Conservation (phyloP, 352 stramenopile genomes). For the Pythium volutum region DNA sequence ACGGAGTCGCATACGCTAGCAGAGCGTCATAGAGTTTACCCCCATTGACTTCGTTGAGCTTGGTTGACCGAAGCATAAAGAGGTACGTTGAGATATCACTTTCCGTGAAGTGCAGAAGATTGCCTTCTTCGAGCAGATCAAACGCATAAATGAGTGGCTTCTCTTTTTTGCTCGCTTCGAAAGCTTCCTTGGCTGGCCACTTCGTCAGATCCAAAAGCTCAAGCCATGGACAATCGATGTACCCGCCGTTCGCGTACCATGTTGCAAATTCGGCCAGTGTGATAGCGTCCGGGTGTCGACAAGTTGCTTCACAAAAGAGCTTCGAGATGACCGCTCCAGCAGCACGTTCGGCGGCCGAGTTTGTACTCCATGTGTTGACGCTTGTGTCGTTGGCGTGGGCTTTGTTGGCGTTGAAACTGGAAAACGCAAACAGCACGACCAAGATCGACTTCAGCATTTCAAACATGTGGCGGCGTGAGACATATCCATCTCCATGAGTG, state of each 20-base stretch:
- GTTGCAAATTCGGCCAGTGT: conserved; percentile 94
- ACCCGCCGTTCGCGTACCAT: conserved; percentile 95
- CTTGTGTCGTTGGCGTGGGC: conserved; percentile 59
- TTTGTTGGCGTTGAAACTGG: conserved; percentile 65
- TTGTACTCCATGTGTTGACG: conserved; percentile 67
- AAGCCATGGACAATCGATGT: conserved; percentile 94
- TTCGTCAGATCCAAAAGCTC: conserved; percentile 96
- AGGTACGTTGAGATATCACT: conserved; percentile 86
- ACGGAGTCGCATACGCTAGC: conserved; percentile 65
- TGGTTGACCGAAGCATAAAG: conserved; percentile 79
- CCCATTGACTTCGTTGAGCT: conserved; percentile 64
- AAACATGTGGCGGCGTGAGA: conserved; percentile 74
- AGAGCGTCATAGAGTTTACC: conserved; percentile 81
- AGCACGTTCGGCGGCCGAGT: conserved; percentile 77
- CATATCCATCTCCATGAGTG: conserved; percentile 49
- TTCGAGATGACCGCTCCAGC: conserved; percentile 91
- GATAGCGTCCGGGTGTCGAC: conserved; percentile 72
- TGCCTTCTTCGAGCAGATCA: conserved; percentile 81
- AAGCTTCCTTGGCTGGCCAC: conserved; percentile 89
- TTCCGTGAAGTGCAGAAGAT: conserved; percentile 81
- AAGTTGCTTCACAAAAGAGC: conserved; percentile 71
- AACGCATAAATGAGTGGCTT: conserved; percentile 85
- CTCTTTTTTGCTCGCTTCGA: conserved; percentile 84
- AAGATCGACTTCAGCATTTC: conserved; percentile 81
- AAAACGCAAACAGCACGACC: conserved; percentile 83